A percentile compares a stretch with the other conserved stretches of the same genome.
Evolutionary conservation across 1,139 yeast species (phyloP).

Genomic region (Geotrichum aggregatum): DNA sequence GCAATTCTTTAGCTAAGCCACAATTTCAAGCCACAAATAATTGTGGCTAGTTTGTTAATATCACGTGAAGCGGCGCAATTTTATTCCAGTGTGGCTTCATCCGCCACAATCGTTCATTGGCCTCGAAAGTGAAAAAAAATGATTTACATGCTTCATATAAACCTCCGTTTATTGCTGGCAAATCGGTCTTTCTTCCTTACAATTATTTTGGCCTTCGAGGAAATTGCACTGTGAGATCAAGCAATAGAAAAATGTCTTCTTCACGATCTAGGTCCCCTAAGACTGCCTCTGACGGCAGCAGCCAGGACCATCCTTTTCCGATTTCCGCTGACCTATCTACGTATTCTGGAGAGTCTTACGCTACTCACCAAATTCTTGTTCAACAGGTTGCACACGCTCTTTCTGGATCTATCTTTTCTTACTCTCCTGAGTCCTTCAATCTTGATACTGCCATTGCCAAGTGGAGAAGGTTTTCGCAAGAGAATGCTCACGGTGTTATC

Average conservation of each 20-base stretch:
- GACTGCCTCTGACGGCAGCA: conserved; percentile 9
- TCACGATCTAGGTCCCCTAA: conserved; percentile 14
- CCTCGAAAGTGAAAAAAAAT: neutral
- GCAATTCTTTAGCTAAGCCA: conserved; percentile 1
- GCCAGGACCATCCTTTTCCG: conserved; percentile 25
- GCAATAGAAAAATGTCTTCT: conserved; percentile 8
- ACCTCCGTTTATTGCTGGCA: neutral
- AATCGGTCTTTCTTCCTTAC: neutral
- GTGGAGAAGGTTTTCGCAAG: conserved; percentile 52
- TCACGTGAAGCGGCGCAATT: conserved; percentile 23
- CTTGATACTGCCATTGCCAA: conserved; percentile 57
- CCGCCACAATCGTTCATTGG: conserved; percentile 12
- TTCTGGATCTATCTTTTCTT: conserved; percentile 64
- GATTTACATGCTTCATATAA: neutral
- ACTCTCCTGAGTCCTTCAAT: conserved; percentile 58
- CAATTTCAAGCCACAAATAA: conserved; percentile 9
- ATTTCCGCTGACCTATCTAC: conserved; percentile 28
- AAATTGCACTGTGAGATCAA: too few relatives aligned
- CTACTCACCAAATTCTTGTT: conserved; percentile 59
- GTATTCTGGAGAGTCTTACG: conserved; percentile 29
- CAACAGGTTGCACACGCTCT: conserved; percentile 63
- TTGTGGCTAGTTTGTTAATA: conserved; percentile 10
- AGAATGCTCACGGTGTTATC: conserved; percentile 52
- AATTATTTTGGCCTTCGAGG: too few relatives aligned
- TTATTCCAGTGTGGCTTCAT: conserved; percentile 22